Base-by-base conservation (phyloP, 306 rosid genomes). In the Biancaea sappan region DNA sequence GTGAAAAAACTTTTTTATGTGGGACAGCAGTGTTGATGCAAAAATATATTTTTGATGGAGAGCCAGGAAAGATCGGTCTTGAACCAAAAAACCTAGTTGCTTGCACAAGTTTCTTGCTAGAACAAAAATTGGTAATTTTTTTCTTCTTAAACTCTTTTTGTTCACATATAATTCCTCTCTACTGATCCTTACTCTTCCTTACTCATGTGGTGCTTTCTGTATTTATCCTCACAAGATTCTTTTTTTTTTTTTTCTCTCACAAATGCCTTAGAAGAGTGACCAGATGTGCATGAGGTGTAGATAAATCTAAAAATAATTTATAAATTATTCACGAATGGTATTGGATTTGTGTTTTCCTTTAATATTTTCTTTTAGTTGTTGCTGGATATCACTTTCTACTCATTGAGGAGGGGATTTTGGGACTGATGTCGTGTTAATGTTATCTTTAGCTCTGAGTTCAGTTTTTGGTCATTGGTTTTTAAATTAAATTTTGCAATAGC, bases 81-180 rank as follows among this genome's bases (percentile, higher is more conserved):
- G 99, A 94, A 77, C 81, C 85, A 9, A 92, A 90, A 66, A 94
- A 94, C 82, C 72, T 94, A 54, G 89, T 94, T 81, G 96, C 99
- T 72, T 94, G 93, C 87, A 79, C 88, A 74, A 88, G 97, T 85
- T 94, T 92, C 83, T 73, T 94, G 87, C 80, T 92, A 71, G 99
- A 94, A 84, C 96, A 87, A 82, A 90, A 82, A 84, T 58, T 94
- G 99, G 99, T 94, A 84, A 63, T 22, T 69, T 13, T 37, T 50
- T 21, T 22, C 51, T 40, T 2, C 51, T 40, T 2, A 38, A 48
- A 77, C 43, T 52, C 35, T 19, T 14, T 40, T 38, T 58, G 22
- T 32, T 65, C 57, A 26, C 9, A 15, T 52, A 13, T 56, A 63
- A 47, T 19, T 69, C 29, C 22, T 46, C 29, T 37, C 19, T 51